Percentiles rank a stretch among this genome's conserved stretches.
Evolutionary conservation across 2,329 filamentous ascomycete genomes (phyloP).

Genomic region (Monosporascus cannonballus): DNA sequence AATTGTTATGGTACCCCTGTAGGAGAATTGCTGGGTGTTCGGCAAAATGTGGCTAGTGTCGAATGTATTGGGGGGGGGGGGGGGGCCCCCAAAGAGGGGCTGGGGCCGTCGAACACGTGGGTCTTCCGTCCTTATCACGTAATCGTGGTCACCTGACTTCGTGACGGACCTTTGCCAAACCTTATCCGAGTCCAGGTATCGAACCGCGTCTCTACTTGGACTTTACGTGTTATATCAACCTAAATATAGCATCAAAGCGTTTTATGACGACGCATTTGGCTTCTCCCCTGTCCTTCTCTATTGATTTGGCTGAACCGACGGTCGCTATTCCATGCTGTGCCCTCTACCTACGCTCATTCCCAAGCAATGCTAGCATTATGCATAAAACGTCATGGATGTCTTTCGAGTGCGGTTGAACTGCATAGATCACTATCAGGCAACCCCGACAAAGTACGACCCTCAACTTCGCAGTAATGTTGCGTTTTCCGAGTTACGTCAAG

Average conservation of each 20-base stretch:
- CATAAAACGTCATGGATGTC: slow-evolving; percentile 48
- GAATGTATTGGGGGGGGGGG: too few species aligned
- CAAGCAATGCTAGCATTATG: not conserved
- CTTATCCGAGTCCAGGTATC: not conserved
- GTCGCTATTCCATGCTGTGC: not conserved
- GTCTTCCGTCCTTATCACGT: not conserved
- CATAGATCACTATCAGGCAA: slow-evolving; percentile 87
- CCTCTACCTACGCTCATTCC: not conserved
- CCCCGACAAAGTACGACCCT: slow-evolving; percentile 75
- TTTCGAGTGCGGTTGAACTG: slow-evolving; percentile 93
- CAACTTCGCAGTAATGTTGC: slow-evolving; percentile 61
- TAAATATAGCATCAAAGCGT: too few species aligned
- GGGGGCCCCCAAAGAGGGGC: too few species aligned
- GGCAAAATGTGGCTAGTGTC: too few species aligned
- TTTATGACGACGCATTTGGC: too few species aligned
- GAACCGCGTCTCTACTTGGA: not conserved
- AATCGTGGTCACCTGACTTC: not conserved
- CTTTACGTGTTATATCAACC: not conserved
- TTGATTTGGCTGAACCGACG: too few species aligned
- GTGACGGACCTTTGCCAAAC: not conserved
- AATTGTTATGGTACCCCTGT: too few species aligned
- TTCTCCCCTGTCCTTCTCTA: not conserved
- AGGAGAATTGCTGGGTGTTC: too few species aligned
- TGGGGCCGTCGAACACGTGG: not conserved
- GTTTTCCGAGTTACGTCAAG: slow-evolving; percentile 51